Evolutionary conservation across 805 yeast genomes (phyloP).

Genomic region (Komagataella mondaviorum): DNA sequence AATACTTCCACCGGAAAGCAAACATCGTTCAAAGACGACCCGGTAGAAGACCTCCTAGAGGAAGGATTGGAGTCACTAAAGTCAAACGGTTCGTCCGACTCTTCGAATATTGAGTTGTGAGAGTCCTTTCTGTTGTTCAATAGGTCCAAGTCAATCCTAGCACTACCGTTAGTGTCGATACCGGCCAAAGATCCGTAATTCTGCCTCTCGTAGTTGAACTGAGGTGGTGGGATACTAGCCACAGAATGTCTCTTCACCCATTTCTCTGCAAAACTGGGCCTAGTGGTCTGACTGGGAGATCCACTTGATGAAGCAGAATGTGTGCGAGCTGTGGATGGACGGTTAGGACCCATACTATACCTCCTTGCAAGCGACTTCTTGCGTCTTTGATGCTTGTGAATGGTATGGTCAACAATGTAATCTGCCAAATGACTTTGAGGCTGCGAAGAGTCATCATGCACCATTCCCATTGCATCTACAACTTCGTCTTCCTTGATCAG

Average conservation of each 20-base stretch:
- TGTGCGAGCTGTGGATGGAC: not conserved
- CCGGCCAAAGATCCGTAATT: not conserved
- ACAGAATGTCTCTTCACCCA: slow-evolving; percentile 12
- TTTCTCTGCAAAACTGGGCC: slow-evolving; percentile 14
- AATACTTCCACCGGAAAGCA: slow-evolving; percentile 69
- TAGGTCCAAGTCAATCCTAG: slow-evolving; percentile 4
- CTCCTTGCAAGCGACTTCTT: not conserved
- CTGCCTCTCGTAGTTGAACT: not conserved
- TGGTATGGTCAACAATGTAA: not conserved
- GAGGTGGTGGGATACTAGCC: not conserved
- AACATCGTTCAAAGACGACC: slow-evolving; percentile 81
- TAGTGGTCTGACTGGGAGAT: slow-evolving; percentile 3
- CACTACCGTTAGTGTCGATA: not conserved
- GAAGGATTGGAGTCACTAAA: slow-evolving; percentile 40
- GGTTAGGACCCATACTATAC: not conserved
- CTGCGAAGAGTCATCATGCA: slow-evolving; percentile 3
- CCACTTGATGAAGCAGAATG: not conserved
- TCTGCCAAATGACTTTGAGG: not conserved
- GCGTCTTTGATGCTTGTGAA: not conserved
- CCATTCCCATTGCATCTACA: slow-evolving; percentile 6
- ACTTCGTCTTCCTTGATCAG: slow-evolving; percentile 3
- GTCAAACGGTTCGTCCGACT: not conserved
- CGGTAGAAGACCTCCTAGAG: slow-evolving; percentile 44
- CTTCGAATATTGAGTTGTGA: not conserved
- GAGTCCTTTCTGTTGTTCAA: slow-evolving; percentile 23